Percentiles rank a stretch among this genome's conserved stretches.
These are phyloP conservation scores for Aspergillus egyptiacus DNA, from an alignment of 495 filamentous ascomycete genomes.

Conservation along the genomic window DNA sequence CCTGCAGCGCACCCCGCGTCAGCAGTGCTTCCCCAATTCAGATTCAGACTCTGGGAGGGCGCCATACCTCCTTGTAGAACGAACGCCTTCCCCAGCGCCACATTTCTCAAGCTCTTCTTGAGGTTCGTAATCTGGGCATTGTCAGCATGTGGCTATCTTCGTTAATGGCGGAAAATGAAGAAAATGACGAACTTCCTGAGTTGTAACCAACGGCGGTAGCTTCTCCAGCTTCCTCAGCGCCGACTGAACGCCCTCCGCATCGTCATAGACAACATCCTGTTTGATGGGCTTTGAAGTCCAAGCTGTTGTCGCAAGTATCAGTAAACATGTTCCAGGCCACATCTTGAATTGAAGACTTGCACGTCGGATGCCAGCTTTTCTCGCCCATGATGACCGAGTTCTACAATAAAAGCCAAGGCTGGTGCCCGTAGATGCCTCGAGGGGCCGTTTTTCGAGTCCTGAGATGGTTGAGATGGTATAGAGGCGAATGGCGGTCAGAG, in stretches of 20 bases:
- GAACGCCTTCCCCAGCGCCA: conserved; percentile 87
- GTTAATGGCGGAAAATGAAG: not conserved
- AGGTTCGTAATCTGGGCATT: conserved; percentile 63
- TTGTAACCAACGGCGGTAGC: conserved; percentile 86
- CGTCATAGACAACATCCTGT: conserved; percentile 77
- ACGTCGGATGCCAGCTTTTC: not conserved
- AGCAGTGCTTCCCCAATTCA: not conserved
- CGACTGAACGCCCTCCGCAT: conserved; percentile 55
- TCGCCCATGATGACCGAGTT: not conserved
- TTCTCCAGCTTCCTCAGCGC: conserved; percentile 65
- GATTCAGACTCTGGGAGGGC: not conserved
- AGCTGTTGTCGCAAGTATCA: conserved; percentile 34
- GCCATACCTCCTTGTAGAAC: conserved; percentile 75
- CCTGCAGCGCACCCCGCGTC: conserved; percentile 33
- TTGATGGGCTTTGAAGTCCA: conserved; percentile 91
- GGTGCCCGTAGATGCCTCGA: too few relatives aligned
- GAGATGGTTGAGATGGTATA: too few relatives aligned
- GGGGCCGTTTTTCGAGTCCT: too few relatives aligned
- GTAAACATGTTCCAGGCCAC: not conserved
- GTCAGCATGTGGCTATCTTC: not conserved
- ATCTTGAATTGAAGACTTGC: not conserved
- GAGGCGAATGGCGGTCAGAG: not conserved
- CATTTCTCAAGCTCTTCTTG: conserved; percentile 70
- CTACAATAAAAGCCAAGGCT: too few relatives aligned
- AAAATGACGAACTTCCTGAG: conserved; percentile 50